Conservation (phyloP, 2,329 filamentous ascomycete genomes). For the Pseudogymnoascus sp. region DNA sequence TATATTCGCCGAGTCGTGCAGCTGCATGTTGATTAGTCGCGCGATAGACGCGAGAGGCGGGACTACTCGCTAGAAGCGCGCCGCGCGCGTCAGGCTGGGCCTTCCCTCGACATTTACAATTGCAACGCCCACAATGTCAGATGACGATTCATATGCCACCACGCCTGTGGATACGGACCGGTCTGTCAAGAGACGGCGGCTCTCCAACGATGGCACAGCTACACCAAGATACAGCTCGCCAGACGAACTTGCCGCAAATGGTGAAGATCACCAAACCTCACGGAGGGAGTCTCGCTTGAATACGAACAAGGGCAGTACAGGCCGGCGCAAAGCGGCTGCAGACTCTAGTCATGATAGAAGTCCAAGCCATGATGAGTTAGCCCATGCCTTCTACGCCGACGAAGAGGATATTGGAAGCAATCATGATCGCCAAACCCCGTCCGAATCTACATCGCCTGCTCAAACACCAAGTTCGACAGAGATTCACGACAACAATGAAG, state of each 20-base stretch:
- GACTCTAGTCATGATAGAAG: neutral
- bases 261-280: conserved; percentile 29
- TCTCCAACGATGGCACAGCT: conserved; percentile 34
- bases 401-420: conserved; percentile 2
- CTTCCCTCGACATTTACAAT: neutral
- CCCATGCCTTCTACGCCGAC: conserved; percentile 21
- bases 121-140: conserved; percentile 1
- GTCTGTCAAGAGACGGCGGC: conserved; percentile 22
- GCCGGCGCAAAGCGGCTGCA: neutral
- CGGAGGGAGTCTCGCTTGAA: conserved; percentile 29
- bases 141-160: neutral
- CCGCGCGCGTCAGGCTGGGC: neutral
- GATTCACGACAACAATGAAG: neutral
- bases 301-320: neutral
- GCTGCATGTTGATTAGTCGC: neutral
- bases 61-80: neutral
- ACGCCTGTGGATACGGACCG: neutral
- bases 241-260: conserved; percentile 32
- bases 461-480: conserved; percentile 13
- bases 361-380: conserved; percentile 23
- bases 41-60: neutral
- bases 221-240: conserved; percentile 39
- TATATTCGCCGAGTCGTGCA: neutral
- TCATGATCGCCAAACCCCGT: neutral
- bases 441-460: conserved; percentile 17